Conservation (phyloP, 2,329 filamentous ascomycete species). For the Zasmidium citrigriseum region DNA sequence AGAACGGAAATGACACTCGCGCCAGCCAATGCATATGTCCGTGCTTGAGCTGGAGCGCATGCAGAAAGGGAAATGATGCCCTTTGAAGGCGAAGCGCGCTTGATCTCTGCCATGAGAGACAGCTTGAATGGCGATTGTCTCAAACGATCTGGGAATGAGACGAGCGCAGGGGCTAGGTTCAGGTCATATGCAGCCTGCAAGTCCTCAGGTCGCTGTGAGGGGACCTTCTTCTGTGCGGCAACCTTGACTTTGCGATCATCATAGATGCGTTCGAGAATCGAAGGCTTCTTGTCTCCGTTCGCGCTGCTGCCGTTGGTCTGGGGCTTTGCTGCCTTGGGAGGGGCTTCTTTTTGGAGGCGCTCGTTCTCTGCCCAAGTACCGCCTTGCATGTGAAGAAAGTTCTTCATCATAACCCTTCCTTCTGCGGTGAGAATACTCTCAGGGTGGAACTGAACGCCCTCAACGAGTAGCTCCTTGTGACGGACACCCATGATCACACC, state of each 20-base stretch:
- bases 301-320: constrained; percentile 22
- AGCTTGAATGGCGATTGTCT: constrained; percentile 82
- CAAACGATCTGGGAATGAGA: constrained; percentile 77
- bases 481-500: constrained; percentile 96
- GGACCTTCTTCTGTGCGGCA: constrained; percentile 76
- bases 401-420: constrained; percentile 85
- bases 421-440: constrained; percentile 94
- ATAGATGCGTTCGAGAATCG: constrained; percentile 91
- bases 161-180: constrained; percentile 78
- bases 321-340: constrained; percentile 37
- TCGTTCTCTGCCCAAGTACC: constrained; percentile 90
- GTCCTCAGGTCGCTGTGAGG: constrained; percentile 79
- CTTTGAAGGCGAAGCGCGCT: constrained; percentile 93
- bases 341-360: constrained; percentile 45
- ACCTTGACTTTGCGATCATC: constrained; percentile 75
- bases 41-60: constrained; percentile 85
- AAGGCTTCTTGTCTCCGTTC: constrained; percentile 63
- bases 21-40: constrained; percentile 87
- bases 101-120: constrained; percentile 96
- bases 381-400: constrained; percentile 84
- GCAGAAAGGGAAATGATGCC: constrained; percentile 87
- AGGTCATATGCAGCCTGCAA: constrained; percentile 85
- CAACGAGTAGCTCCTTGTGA: constrained; percentile 87
- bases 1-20: constrained; percentile 98
- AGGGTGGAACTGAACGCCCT: constrained; percentile 96